Base-by-base conservation (phyloP, 2,329 filamentous ascomycete species). In the Claviceps fusiformis region DNA sequence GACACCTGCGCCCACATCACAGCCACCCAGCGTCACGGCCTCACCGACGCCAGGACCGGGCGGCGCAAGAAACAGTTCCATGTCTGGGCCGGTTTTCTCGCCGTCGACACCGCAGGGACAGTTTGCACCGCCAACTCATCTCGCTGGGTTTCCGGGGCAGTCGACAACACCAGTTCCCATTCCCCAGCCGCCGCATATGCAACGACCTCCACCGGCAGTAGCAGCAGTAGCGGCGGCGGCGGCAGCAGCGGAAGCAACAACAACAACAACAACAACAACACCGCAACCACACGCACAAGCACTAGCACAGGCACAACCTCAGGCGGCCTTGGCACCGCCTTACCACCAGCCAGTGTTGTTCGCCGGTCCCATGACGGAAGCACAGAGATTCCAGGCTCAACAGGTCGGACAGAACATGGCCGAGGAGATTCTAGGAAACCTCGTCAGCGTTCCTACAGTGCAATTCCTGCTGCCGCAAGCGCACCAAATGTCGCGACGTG, bases 391-490 rank as follows among this genome's bases (percentile, higher is more conserved):
- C 29, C 67, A 74, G 57, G 71, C 71, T 3, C 76, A 81, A 59
- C 67, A 70, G 10, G 70, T 73, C 9, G 83, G 83, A 4, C 73
- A 83, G 61, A 70, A 72, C 2, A 73, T 79, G 17, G 86, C 86
- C 0, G 70, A 75, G 1, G 78, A 85, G 56, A 78, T 88, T 1
- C 74, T 89, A 0, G 86, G 86, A 0, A 68, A 75, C 0, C 73
- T 85, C 48, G 78, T 84, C 13, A 74, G 73, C 27, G 79, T 81
- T 17, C 81, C 85, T 0, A 86, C 85, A 0, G 81, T 88, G 9
- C 75, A 80, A 29, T 86, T 89, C 61, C 71, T 91, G 5, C 73
- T 89, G 48, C 80, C 82, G 5, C 83, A 87, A 59, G 85, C 84
- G 0, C 81, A 78, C 24, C 78, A 79, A 52, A 88, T 87, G 75